Base-by-base conservation (phyloP, 1,284 basidiomycete genomes). In the Rhodotorula sp. region DNA sequence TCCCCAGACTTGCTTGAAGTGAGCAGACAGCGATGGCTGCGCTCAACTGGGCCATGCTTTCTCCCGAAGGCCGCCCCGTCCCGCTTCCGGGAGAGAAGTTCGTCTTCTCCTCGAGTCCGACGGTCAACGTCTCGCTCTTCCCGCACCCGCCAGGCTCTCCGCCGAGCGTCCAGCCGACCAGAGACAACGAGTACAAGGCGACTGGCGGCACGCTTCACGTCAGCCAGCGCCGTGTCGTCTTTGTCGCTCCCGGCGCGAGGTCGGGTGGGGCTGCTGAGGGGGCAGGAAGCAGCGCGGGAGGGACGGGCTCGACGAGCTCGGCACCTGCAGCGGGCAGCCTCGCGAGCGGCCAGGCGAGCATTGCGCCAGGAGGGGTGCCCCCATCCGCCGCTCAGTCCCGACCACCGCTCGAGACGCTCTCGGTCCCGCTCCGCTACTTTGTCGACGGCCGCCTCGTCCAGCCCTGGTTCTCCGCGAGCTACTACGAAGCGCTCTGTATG, bases 401-500 rank as follows among this genome's bases (percentile, higher is more conserved):
- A 25, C 17, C 8, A 7, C 19, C 56, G 34, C 53, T 74, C 14
- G 25, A 64, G 5, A 68, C 69, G 17, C 58, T 76, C 45, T 70
- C 69, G 3, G 64, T 70, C n/a, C 74, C 74, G 10, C 64, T 69
- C 45, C 34, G 60, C 14, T 54, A 66, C 41, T 68, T 73, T 10
- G 25, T 66, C 13, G 71, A 73, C 53, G 70, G 66, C 3, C 44
- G 71, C 13, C 60, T 74, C 49, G 63, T 64, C 57, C 77, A 77
- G 49, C 77, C 77, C 2, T 76, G 70, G 70, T 74, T 77, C 58
- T 44, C 61, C 13, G 73, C 77, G 0, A 70, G 64, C 19, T 73
- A 77, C 68, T 73, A 68, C 66, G 71, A 77, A 27, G 70, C 66
- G 2, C 42, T 68, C 8, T 64, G 67, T 7, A 14, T 73, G 4